Evolutionary conservation across 257 asterid species (phyloP).

Genomic region (Fraxinus cuspidata): DNA sequence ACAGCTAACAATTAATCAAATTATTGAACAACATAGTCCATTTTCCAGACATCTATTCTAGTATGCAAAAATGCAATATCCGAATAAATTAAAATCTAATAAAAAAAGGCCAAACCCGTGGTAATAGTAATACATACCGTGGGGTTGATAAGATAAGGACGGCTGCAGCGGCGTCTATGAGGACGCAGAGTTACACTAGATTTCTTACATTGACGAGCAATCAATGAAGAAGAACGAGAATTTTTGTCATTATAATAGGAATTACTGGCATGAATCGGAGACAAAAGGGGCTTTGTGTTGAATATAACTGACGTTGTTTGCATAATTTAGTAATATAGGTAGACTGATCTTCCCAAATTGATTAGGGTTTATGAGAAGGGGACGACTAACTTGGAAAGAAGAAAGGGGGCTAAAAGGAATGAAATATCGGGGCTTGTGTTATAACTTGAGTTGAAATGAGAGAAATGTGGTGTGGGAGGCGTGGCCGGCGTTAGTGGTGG

Average conservation of each 20-base stretch:
- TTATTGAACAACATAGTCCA: not conserved
- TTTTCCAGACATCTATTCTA: constrained; percentile 1
- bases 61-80: constrained; percentile 5
- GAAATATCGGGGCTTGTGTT: constrained; percentile 6
- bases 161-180: constrained; percentile 38
- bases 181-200: constrained; percentile 37
- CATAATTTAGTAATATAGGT: constrained; percentile 43
- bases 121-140: constrained; percentile 43
- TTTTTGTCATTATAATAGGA: constrained; percentile 22
- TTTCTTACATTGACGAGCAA: constrained; percentile 40
- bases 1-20: constrained; percentile 6
- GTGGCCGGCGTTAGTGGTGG: constrained; percentile 51
- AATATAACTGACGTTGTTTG: constrained; percentile 58
- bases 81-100: not conserved
- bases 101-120: not conserved
- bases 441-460: constrained; percentile 2
- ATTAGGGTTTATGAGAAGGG: constrained; percentile 23
- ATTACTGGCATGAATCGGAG: constrained; percentile 50
- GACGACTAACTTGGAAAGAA: not conserved
- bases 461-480: constrained; percentile 32
- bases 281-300: constrained; percentile 59
- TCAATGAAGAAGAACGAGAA: constrained; percentile 24
- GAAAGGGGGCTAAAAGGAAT: constrained; percentile 6
- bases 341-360: constrained; percentile 13
- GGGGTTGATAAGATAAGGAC: constrained; percentile 37